A percentile compares a stretch with the other conserved stretches of the same genome.
Conservation (phyloP, 169 alveolate species). For the Eimeria brunetti region DNA sequence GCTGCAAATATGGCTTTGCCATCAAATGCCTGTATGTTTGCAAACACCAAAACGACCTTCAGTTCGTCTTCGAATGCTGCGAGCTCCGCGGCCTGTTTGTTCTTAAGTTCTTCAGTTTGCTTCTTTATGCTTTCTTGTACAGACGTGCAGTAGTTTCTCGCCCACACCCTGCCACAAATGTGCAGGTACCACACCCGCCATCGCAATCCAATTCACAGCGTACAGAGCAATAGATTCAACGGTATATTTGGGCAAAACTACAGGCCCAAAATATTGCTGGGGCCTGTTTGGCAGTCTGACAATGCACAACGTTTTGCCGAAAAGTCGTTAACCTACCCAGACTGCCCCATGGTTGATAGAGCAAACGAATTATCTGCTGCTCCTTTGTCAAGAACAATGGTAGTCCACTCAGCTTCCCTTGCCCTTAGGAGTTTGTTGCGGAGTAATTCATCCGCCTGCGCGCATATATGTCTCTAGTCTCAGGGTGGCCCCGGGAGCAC, state of each 20-base stretch:
- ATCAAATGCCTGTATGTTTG: background rate
- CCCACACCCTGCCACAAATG: conserved; percentile 18
- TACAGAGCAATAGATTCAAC: background rate
- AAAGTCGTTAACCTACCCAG: background rate
- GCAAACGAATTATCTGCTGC: conserved; percentile 19
- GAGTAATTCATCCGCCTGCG: conserved; percentile 9
- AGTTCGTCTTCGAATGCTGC: background rate
- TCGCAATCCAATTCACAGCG: background rate
- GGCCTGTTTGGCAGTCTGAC: background rate
- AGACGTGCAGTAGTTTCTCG: conserved; percentile 18
- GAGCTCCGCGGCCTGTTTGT: conserved; percentile 60
- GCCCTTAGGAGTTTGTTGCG: background rate
- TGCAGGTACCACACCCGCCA: background rate
- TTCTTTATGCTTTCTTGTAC: conserved; percentile 23
- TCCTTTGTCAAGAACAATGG: conserved; percentile 2
- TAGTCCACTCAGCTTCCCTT: conserved; percentile 43
- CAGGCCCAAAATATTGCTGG: background rate
- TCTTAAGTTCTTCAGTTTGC: conserved; percentile 15
- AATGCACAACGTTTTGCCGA: background rate
- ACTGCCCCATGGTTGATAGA: conserved; percentile 13
- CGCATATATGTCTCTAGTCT: background rate
- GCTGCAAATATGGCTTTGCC: background rate
- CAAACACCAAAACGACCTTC: background rate
- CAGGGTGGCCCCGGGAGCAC: background rate
- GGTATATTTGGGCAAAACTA: background rate